phyloP scores from a whole-genome alignment of 1,284 basidiomycete genomes.

The Mycosarcoma mackinlayi region DNA sequence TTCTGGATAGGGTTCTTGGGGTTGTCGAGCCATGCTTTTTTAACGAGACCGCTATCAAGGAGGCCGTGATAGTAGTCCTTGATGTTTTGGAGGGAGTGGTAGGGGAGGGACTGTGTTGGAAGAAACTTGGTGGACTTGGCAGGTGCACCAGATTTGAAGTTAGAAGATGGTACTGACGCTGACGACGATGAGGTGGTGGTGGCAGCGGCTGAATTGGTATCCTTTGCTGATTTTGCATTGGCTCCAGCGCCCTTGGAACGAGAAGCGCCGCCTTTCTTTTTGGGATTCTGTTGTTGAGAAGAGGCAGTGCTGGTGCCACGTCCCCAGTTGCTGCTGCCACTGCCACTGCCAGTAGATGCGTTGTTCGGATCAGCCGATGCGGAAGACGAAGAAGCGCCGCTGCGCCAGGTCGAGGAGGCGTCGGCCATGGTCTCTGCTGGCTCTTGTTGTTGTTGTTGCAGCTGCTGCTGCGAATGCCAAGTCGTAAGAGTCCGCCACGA shows the following conservation, averaged over 20 bases:
- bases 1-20: conserved; percentile 58
- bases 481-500: not conserved
- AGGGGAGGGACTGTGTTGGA: conserved; percentile 39
- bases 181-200: conserved; percentile 4
- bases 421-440: conserved; percentile 28
- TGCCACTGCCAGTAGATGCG: not conserved
- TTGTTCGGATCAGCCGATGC: conserved; percentile 8
- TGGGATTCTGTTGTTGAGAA: conserved; percentile 3
- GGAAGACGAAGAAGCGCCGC: conserved; percentile 13
- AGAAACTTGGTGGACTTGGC: conserved; percentile 44
- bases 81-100: conserved; percentile 42
- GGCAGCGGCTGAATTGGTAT: not conserved
- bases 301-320: conserved; percentile 21
- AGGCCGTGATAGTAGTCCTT: conserved; percentile 49
- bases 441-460: not conserved
- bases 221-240: conserved; percentile 2
- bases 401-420: conserved; percentile 34
- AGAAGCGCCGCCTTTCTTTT: conserved; percentile 19
- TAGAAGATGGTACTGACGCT: conserved; percentile 11
- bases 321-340: conserved; percentile 22
- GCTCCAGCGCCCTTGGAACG: conserved; percentile 13
- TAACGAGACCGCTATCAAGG: conserved; percentile 46
- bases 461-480: not conserved
- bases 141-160: conserved; percentile 33
- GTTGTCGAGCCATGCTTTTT: conserved; percentile 56